phyloP scores from a whole-genome alignment of 1,139 yeast genomes.

The Pichia sp. region DNA sequence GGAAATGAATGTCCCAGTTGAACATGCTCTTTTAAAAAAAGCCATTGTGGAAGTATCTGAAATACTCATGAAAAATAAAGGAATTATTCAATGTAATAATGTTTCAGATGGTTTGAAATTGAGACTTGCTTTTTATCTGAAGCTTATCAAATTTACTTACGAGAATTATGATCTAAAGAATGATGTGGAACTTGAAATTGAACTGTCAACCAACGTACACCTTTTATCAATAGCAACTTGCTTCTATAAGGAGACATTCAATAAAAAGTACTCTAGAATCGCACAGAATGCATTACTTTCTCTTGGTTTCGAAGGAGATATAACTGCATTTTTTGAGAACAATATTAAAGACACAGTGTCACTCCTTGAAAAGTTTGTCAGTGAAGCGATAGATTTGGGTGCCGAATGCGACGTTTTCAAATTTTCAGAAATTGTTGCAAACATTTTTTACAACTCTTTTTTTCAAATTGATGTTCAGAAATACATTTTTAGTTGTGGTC shows the following conservation, averaged over 20 bases:
- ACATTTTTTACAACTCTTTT: conserved; percentile 13
- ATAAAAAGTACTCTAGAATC: conserved; percentile 2
- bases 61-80: conserved; percentile 41
- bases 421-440: conserved; percentile 7
- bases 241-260: conserved; percentile 11
- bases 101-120: conserved; percentile 37
- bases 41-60: conserved; percentile 45
- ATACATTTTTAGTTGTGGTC: conserved; percentile 12
- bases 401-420: conserved; percentile 6
- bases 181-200: conserved; percentile 27
- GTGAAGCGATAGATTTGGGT: not conserved
- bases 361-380: conserved; percentile 7
- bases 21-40: conserved; percentile 35
- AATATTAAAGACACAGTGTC: conserved; percentile 2
- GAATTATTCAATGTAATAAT: conserved; percentile 12
- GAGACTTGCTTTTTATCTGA: conserved; percentile 34
- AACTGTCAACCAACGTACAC: conserved; percentile 46
- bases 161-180: conserved; percentile 34
- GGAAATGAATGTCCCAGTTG: conserved; percentile 30
- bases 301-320: not conserved
- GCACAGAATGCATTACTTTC: conserved; percentile 6
- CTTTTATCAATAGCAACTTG: conserved; percentile 44
- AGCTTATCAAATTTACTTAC: conserved; percentile 40
- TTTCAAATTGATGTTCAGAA: conserved; percentile 18
- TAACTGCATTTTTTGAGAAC: conserved; percentile 3